Conservation (phyloP, 225 moss, liverwort and hornwort genomes). For the Anthoceros angustus region DNA sequence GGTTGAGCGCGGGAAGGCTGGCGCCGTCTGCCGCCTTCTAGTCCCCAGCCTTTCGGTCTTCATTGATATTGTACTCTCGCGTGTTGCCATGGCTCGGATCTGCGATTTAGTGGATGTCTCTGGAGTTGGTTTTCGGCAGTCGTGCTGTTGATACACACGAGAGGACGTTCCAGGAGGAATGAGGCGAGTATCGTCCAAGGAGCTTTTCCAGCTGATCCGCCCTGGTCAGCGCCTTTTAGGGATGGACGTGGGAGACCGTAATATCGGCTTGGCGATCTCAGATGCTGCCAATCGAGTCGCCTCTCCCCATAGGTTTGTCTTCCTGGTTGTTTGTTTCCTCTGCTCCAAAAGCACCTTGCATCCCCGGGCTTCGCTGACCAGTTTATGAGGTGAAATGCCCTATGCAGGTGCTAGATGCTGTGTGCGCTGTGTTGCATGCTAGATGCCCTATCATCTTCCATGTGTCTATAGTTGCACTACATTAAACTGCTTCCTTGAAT, state of each 20-base stretch:
- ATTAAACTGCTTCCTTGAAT: neutral
- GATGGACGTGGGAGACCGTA: conserved; percentile 59
- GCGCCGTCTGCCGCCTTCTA: too few species aligned
- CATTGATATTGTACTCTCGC: too few species aligned
- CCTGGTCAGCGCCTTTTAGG: conserved; percentile 51
- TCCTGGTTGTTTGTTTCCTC: neutral
- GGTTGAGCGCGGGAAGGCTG: too few species aligned
- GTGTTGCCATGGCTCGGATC: too few species aligned
- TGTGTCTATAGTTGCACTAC: neutral
- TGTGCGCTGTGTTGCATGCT: neutral
- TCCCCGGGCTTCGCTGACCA: neutral
- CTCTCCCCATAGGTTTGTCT: conserved; percentile 45
- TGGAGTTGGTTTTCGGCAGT: too few species aligned
- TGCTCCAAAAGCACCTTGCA: neutral
- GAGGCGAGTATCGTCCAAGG: conserved; percentile 56
- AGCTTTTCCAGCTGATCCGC: conserved; percentile 35
- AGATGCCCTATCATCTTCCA: neutral
- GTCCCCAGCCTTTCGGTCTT: too few species aligned
- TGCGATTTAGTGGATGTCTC: too few species aligned
- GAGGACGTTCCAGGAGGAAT: conserved; percentile 8
- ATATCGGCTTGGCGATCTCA: conserved; percentile 63
- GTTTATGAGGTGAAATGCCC: neutral
- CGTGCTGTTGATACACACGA: too few species aligned
- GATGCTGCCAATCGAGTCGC: conserved; percentile 44
- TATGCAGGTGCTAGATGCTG: neutral